These are phyloP conservation scores for Botrytis galanthina DNA, from an alignment of 2,329 filamentous ascomycete genomes.

Conservation along the genomic window DNA sequence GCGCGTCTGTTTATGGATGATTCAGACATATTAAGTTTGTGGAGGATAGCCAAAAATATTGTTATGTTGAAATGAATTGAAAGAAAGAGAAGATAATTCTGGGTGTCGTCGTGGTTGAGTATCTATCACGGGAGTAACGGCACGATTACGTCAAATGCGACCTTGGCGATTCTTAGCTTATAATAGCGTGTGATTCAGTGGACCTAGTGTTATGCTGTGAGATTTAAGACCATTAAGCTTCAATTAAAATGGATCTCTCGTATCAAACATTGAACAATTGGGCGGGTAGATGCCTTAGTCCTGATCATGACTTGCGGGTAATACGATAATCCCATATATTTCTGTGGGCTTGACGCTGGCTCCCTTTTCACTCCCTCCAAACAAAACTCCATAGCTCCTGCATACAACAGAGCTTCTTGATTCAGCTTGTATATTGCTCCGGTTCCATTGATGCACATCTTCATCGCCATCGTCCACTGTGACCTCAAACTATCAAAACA, in stretches of 20 bases:
- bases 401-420: neutral
- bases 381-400: neutral
- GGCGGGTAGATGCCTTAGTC: neutral
- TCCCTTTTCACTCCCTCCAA: neutral
- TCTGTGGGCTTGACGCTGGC: neutral
- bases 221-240: neutral
- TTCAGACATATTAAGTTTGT: neutral
- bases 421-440: neutral
- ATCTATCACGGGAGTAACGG: neutral
- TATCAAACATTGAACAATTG: neutral
- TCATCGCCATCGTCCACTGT: neutral
- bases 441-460: neutral
- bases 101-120: neutral
- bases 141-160: neutral
- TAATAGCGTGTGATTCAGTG: neutral
- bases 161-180: neutral
- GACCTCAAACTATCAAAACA: neutral
- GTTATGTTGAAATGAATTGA: neutral
- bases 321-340: neutral
- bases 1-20: neutral
- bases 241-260: neutral
- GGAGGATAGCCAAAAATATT: too few species aligned
- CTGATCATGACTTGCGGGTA: neutral
- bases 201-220: neutral
- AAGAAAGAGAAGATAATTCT: neutral